These are phyloP conservation scores for Sisymbrium altissimum DNA, from an alignment of 345 rosid genomes.

Conservation along the genomic window DNA sequence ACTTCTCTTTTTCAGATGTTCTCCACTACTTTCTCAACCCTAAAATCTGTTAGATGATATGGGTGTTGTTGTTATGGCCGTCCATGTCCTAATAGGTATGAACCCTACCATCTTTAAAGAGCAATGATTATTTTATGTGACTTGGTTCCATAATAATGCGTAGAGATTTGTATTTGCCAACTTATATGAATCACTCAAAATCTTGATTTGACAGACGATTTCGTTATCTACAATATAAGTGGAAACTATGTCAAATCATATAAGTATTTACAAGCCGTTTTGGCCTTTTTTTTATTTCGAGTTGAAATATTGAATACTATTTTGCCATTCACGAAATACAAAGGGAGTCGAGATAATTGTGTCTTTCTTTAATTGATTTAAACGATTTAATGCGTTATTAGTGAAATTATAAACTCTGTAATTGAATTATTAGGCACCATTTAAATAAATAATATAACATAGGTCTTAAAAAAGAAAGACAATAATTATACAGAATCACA, in stretches of 20 bases:
- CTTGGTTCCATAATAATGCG: not conserved
- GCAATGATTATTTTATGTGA: constrained; percentile 9
- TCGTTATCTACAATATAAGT: not conserved
- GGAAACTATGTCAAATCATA: not conserved
- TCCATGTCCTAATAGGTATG: not conserved
- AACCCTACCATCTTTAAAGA: constrained; percentile 22
- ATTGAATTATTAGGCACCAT: too few species aligned
- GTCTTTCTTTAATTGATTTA: too few species aligned
- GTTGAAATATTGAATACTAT: too few species aligned
- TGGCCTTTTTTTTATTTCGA: too few species aligned
- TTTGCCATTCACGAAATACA: too few species aligned
- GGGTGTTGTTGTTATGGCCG: not conserved
- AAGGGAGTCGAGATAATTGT: too few species aligned
- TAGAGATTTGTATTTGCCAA: not conserved
- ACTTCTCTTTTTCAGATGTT: constrained; percentile 15
- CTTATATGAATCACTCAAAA: constrained; percentile 2
- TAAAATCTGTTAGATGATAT: constrained; percentile 10
- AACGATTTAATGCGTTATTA: too few species aligned
- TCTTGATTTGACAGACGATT: not conserved
- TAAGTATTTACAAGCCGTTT: too few species aligned
- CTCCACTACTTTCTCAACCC: constrained; percentile 24
- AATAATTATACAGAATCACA: too few species aligned
- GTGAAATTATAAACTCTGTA: too few species aligned
- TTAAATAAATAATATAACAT: too few species aligned
- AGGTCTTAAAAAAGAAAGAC: too few species aligned